Evolutionary conservation across 345 rosid species (phyloP).

Genomic region (Citrus medica): DNA sequence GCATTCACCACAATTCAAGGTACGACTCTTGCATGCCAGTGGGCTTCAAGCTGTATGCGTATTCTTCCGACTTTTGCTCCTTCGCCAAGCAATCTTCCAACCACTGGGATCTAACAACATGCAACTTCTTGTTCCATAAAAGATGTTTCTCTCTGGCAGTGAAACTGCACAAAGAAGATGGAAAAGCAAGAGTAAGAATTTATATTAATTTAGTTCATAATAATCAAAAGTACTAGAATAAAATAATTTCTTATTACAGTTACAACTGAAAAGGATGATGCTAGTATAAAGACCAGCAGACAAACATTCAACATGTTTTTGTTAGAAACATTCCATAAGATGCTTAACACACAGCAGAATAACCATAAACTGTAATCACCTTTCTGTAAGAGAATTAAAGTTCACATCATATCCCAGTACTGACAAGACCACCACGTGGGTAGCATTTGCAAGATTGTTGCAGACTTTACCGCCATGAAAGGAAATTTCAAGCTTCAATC

Average conservation of each 20-base stretch:
- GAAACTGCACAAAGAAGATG: constrained; percentile 37
- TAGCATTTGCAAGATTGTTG: constrained; percentile 51
- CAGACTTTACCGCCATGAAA: constrained; percentile 82
- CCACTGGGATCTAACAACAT: constrained; percentile 70
- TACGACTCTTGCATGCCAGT: constrained; percentile 33
- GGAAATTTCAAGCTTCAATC: constrained; percentile 65
- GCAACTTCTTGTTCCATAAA: constrained; percentile 43
- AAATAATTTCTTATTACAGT: not conserved
- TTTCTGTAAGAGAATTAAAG: constrained; percentile 34
- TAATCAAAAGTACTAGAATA: not conserved
- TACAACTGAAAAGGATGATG: not conserved
- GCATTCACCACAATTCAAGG: constrained; percentile 43
- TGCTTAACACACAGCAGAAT: not conserved
- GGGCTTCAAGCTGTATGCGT: constrained; percentile 57
- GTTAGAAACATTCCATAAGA: not conserved
- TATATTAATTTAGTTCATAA: not conserved
- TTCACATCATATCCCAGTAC: constrained; percentile 42
- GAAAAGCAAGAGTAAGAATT: not conserved
- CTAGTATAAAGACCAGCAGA: not conserved
- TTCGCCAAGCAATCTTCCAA: constrained; percentile 63
- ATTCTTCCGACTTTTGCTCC: constrained; percentile 60
- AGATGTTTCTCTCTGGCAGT: constrained; percentile 38
- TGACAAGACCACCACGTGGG: constrained; percentile 67
- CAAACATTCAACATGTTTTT: not conserved
- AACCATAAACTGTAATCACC: constrained; percentile 35